These are phyloP conservation scores for Nymphaea colorata DNA, from an alignment of 164 flowering plant genomes.

Conservation along the genomic window DNA sequence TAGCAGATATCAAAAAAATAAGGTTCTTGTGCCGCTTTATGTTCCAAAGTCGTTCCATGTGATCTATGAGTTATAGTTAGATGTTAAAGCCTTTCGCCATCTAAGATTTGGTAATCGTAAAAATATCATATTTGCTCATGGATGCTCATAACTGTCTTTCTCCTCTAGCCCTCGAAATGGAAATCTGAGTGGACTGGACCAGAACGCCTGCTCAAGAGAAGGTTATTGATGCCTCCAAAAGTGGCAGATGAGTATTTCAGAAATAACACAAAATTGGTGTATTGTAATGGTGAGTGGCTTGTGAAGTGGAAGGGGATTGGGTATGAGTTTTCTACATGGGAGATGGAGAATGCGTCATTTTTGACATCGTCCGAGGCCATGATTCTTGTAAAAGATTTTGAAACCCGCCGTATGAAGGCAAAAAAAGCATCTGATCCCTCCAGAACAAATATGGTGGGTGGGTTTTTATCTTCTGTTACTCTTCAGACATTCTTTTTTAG, in stretches of 20 bases:
- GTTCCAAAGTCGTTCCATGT: not conserved
- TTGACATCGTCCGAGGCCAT: constrained; percentile 31
- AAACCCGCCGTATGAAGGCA: constrained; percentile 32
- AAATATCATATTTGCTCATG: not conserved
- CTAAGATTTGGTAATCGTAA: not conserved
- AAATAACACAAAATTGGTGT: constrained; percentile 1
- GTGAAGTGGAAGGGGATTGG: constrained; percentile 80
- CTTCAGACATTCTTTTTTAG: too few relatives aligned
- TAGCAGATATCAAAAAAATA: constrained; percentile 13
- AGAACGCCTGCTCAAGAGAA: constrained; percentile 48
- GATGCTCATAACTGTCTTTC: not conserved
- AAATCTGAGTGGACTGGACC: constrained; percentile 56
- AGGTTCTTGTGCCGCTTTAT: constrained; percentile 2
- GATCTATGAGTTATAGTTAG: not conserved
- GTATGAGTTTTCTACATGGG: constrained; percentile 72
- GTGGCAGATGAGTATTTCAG: constrained; percentile 9
- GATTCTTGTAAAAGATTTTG: constrained; percentile 37
- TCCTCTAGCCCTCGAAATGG: constrained; percentile 27
- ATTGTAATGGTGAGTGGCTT: constrained; percentile 55
- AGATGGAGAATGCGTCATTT: constrained; percentile 43
- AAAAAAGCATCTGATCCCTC: constrained; percentile 14
- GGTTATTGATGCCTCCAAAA: constrained; percentile 20
- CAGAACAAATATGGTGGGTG: constrained; percentile 23
- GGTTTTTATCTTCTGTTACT: too few relatives aligned
- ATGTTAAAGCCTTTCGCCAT: not conserved